A percentile compares a stretch with the other conserved stretches of the same genome.
Conservation (phyloP, 2,329 filamentous ascomycete species). For the Elsinoe australis region DNA sequence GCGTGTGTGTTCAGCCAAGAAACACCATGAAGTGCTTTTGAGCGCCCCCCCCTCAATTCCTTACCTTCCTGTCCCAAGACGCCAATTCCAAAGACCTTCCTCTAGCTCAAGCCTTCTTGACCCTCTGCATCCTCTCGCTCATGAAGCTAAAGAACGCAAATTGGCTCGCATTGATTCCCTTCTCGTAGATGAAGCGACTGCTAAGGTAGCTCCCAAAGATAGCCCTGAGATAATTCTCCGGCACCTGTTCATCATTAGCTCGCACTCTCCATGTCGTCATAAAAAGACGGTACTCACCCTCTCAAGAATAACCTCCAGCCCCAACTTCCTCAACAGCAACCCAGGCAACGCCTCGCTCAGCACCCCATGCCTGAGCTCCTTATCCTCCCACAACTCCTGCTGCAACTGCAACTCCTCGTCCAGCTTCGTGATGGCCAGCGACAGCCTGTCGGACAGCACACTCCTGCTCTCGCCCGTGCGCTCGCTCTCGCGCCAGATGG, state of each 20-base stretch:
- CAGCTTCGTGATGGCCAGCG: conserved; percentile 46
- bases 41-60: too few relatives aligned
- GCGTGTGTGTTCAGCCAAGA: too few relatives aligned
- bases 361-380: conserved; percentile 67
- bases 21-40: too few relatives aligned
- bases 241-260: conserved; percentile 50
- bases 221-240: conserved; percentile 81
- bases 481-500: conserved; percentile 92
- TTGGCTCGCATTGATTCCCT: conserved; percentile 84
- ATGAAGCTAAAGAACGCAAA: conserved; percentile 97
- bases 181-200: conserved; percentile 92
- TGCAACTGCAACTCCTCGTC: conserved; percentile 89
- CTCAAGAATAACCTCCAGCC: conserved; percentile 75
- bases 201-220: conserved; percentile 96
- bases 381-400: conserved; percentile 83
- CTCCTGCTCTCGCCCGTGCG: conserved; percentile 71
- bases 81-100: background rate
- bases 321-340: conserved; percentile 79
- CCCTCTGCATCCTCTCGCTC: conserved; percentile 42
- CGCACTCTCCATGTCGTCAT: conserved; percentile 1
- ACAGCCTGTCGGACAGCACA: conserved; percentile 61
- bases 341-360: conserved; percentile 78
- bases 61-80: too few relatives aligned
- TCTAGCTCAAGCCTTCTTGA: conserved; percentile 17
- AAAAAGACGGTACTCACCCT: conserved; percentile 48